Evolutionary conservation across 768 basidiomycete genomes (phyloP), one percentile per base, ranked within the genome.

Genomic region (Kwoniella bestiolae): DNA sequence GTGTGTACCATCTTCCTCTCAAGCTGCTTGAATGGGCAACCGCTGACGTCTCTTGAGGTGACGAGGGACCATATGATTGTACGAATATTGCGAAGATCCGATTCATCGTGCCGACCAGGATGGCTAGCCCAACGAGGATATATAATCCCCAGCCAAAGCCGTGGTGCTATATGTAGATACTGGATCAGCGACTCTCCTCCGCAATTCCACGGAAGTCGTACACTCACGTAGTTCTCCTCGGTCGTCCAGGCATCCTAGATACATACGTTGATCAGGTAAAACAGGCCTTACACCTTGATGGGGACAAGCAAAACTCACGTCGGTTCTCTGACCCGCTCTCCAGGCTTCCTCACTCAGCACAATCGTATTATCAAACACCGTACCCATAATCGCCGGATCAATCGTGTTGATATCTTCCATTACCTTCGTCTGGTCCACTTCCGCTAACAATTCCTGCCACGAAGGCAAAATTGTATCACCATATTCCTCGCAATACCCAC

Each of bases 91-190:
- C 55, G 31, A 66, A 53, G 16, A 66, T 5, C 11, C 67, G 52
- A 31, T 66, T 63, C 14, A 69, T 26, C 12, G 57, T 28, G n/a
- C 65, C 63, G 28, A 60, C 53, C 3, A 72, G 32, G n/a, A 72
- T 29, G 3, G 57, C 60, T 9, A 32, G 7, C 4, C 60, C 70
- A 7, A 69, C 26, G 4, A 72, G 57, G 35, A 72, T 52, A 29
- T 72, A 72, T 29, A 72, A n/a, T n/a, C 41, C 45, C 67, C 67
- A 72, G 3, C 70, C 70, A 47, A 69, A 72, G 1, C 65, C 65
- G 44, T 72, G 70, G 47, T 72, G 69, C 66, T 71, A 47, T 25
- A 21, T 21, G n/a, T 8, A 12, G 34, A 26, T 12, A 18, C 31
- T 9, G 26, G 7, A 34, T 23, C 5, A 11, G 14, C 46, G 3